A percentile compares a stretch with the other conserved stretches of the same genome.
Evolutionary conservation across 164 flowering plant species (phyloP).

Genomic region (Nelumbo lutea): DNA sequence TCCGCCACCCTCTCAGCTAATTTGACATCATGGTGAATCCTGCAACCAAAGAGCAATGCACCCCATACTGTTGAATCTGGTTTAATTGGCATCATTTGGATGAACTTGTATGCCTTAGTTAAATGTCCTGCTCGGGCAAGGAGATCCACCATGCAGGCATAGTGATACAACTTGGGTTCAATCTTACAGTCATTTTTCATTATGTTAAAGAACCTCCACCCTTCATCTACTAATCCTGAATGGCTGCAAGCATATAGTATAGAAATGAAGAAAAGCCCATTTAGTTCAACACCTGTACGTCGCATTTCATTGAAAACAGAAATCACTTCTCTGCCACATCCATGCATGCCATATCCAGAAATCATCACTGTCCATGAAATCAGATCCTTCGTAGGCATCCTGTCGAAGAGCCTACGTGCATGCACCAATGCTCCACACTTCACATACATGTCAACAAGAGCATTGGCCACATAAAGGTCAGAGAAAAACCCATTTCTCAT

Average conservation of each 20-base stretch:
- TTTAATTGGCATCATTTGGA: slow-evolving; percentile 46
- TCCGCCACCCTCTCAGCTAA: slow-evolving; percentile 74
- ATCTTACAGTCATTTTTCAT: slow-evolving; percentile 48
- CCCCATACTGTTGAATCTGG: slow-evolving; percentile 71
- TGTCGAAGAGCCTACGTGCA: slow-evolving; percentile 45
- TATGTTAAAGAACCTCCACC: slow-evolving; percentile 43
- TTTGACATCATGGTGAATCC: slow-evolving; percentile 46
- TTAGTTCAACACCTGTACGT: slow-evolving; percentile 37
- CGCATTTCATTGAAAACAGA: slow-evolving; percentile 45
- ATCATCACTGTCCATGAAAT: slow-evolving; percentile 69
- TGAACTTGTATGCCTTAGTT: slow-evolving; percentile 42
- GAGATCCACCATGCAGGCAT: slow-evolving; percentile 67
- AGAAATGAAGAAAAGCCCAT: slow-evolving; percentile 47
- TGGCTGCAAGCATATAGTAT: slow-evolving; percentile 64
- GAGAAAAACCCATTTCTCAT: slow-evolving; percentile 40
- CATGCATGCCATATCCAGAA: slow-evolving; percentile 73
- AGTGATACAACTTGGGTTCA: slow-evolving; percentile 53
- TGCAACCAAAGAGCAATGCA: slow-evolving; percentile 54
- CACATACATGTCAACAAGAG: slow-evolving; percentile 65
- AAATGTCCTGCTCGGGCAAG: slow-evolving; percentile 51
- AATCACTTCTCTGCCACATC: slow-evolving; percentile 52
- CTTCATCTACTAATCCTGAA: slow-evolving; percentile 56
- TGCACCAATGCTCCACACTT: slow-evolving; percentile 48
- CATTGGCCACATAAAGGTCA: slow-evolving; percentile 46
- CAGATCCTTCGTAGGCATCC: slow-evolving; percentile 34